Conservation (phyloP, 306 rosid genomes). For the Phaseolus lunatus region DNA sequence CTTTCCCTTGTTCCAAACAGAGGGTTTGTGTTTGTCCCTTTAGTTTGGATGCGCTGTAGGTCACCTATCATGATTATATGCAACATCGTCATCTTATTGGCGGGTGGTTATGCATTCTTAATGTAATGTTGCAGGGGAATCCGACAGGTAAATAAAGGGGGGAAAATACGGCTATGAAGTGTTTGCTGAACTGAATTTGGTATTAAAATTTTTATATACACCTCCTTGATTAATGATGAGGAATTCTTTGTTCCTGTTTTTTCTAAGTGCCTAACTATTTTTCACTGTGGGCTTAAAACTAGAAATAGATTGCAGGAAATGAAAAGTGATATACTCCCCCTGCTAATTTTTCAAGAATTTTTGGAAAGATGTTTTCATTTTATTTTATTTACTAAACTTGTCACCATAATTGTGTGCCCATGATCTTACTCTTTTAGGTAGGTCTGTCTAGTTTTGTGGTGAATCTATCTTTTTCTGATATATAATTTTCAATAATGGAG, state of each 20-base stretch:
- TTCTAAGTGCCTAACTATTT: not conserved
- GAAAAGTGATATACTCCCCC: not conserved
- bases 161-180: too few relatives aligned
- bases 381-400: slow-evolving; percentile 11
- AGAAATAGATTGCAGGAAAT: not conserved
- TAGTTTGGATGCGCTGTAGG: not conserved
- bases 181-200: too few relatives aligned
- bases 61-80: not conserved
- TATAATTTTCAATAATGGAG: slow-evolving; percentile 13
- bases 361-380: not conserved
- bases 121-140: not conserved
- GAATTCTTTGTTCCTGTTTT: not conserved
- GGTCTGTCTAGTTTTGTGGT: slow-evolving; percentile 21
- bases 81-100: not conserved
- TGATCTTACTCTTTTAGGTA: slow-evolving; percentile 1
- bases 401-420: not conserved
- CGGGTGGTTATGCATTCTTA: not conserved
- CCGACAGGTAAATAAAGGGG: not conserved
- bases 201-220: too few relatives aligned
- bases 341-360: not conserved
- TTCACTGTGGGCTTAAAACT: not conserved
- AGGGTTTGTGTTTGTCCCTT: not conserved
- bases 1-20: not conserved
- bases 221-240: too few relatives aligned
- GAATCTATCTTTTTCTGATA: not conserved